Base-by-base conservation (phyloP, 2,329 filamentous ascomycete species). In the Pseudogymnoascus destructans region DNA sequence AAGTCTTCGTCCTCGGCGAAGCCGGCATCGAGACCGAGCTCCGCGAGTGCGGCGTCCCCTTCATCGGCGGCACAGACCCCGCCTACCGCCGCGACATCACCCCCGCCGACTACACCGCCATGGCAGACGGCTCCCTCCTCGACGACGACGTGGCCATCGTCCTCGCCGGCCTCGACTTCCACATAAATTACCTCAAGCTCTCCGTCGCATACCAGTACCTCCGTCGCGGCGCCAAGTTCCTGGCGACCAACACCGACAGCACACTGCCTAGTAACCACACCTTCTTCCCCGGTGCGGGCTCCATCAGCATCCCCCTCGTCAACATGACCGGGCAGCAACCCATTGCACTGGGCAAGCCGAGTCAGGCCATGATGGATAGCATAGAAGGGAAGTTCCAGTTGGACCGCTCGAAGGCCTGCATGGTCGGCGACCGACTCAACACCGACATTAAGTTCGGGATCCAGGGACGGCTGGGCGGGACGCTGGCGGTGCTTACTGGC, bases 311-410 rank as follows among this genome's bases (percentile, higher is more conserved):
- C 23, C 89, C 90, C 1, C 73, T 98, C 60, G 77, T 85, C 58
- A 86, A 86, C 70, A 89, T 89, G 77, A 76, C 80, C 15, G 78
- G 78, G 2, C 73, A 81, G 69, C 77, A 86, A 66, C 92, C 93
- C 0, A 73, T 89, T 30, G 84, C 88, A 2, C 74, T 97, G 38
- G 93, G 93, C 0, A 98, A 98, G 74, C 93, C 93, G 2, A 95
- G 89, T 70, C 90, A 95, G 75, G 92, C 92, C 3, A 98, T 98
- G 93, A 95, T 98, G 92, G 92, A 97, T 71, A 90, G 93, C 2
- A 87, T 98, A 59, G 92, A 97, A 75, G 92, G 92, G 60, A 95
- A 95, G 72, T 96, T 97, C 71, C 79, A 87, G 64, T 86, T 98
- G 58, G 85, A 97, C 70, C 81, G 91, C 35, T 81, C 78, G 61